These are phyloP conservation scores for Halophytophthora polymorphica DNA, from an alignment of 352 stramenopile genomes.

Conservation along the genomic window DNA sequence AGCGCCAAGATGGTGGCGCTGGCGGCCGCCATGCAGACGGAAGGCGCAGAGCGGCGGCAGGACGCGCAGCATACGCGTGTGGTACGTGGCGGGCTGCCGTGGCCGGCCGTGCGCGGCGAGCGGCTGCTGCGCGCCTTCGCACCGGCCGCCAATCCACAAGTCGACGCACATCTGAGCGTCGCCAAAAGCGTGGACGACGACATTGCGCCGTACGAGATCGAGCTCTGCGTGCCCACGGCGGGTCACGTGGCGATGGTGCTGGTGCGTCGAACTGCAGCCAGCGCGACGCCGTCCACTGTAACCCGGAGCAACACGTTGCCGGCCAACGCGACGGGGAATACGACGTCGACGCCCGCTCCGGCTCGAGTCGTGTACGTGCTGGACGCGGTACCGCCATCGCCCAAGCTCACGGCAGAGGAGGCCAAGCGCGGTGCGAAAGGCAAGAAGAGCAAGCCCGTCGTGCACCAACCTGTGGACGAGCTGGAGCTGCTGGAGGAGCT, in stretches of 20 bases:
- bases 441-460: constrained; percentile 18
- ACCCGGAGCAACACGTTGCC: constrained; percentile 11
- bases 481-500: constrained; percentile 71
- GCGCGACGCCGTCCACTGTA: constrained; percentile 7
- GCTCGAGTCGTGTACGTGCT: constrained; percentile 70
- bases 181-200: constrained; percentile 1
- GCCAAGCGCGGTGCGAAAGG: constrained; percentile 21
- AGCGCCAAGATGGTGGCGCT: too few species aligned
- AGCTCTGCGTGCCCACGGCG: constrained; percentile 49
- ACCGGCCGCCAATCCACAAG: neutral
- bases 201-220: constrained; percentile 41
- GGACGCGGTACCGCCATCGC: constrained; percentile 59
- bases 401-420: constrained; percentile 6
- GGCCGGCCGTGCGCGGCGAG: constrained; percentile 45
- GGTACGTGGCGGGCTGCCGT: constrained; percentile 31
- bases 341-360: neutral
- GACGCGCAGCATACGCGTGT: constrained; percentile 9
- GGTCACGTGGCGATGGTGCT: constrained; percentile 63
- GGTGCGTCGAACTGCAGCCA: constrained; percentile 19
- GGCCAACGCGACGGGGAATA: neutral
- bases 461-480: constrained; percentile 51
- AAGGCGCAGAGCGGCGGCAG: too few species aligned
- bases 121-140: constrained; percentile 28
- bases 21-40: too few species aligned
- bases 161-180: constrained; percentile 5